A percentile compares a stretch with the other conserved stretches of the same genome.
Evolutionary conservation across 768 basidiomycete species (phyloP).

Genomic region (Mycena filopes): DNA sequence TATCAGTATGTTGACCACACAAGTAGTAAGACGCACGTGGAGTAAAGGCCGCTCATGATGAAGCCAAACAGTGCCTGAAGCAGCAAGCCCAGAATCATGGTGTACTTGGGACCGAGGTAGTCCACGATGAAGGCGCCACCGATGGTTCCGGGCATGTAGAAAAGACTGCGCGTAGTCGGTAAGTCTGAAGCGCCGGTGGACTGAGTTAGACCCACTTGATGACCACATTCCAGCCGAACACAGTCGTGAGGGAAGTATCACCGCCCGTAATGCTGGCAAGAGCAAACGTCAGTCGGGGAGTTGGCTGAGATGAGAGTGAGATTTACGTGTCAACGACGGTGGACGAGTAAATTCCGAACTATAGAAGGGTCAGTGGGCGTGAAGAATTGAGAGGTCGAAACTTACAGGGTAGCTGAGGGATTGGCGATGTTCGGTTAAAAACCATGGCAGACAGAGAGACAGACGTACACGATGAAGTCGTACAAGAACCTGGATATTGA

Average conservation of each 20-base stretch:
- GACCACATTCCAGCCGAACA: conserved; percentile 88
- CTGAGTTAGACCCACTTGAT: conserved; percentile 65
- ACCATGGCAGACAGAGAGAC: background rate
- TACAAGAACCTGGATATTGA: conserved; percentile 69
- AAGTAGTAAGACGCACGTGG: conserved; percentile 47
- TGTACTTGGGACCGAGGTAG: conserved; percentile 71
- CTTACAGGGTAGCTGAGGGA: conserved; percentile 69
- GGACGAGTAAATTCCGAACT: conserved; percentile 87
- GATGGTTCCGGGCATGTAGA: conserved; percentile 65
- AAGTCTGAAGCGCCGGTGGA: background rate
- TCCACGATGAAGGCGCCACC: conserved; percentile 82
- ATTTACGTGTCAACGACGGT: conserved; percentile 74
- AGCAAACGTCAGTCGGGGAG: background rate
- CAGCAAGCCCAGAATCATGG: conserved; percentile 73
- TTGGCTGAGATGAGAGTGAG: background rate
- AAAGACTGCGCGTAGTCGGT: conserved; percentile 37
- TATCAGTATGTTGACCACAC: background rate
- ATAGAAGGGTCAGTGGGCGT: conserved; percentile 14
- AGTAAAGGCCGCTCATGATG: conserved; percentile 89
- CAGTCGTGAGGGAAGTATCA: conserved; percentile 59
- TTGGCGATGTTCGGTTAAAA: conserved; percentile 3
- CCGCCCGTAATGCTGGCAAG: conserved; percentile 66
- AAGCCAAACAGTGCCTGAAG: conserved; percentile 83
- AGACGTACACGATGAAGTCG: conserved; percentile 79
- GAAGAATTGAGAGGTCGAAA: conserved; percentile 10